These are phyloP conservation scores for Aaosphaeria pasadenensis DNA, from an alignment of 2,329 filamentous ascomycete genomes.

Conservation along the genomic window DNA sequence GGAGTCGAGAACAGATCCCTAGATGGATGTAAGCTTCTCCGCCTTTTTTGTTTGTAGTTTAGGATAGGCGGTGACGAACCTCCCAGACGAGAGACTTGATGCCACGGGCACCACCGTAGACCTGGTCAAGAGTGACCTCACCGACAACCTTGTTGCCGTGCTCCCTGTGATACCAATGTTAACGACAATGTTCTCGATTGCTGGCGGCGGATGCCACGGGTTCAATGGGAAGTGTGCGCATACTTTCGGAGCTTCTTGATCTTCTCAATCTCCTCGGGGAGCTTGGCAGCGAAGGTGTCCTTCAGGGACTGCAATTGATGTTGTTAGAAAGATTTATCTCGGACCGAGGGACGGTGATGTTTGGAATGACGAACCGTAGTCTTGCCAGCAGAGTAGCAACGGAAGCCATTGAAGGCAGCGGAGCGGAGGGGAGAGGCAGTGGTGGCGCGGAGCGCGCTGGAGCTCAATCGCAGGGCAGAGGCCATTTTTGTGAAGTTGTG, in stretches of 20 bases:
- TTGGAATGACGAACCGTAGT: constrained; percentile 62
- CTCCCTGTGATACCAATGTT: constrained; percentile 59
- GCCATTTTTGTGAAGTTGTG: constrained; percentile 63
- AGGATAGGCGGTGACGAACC: constrained; percentile 40
- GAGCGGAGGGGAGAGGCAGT: constrained; percentile 63
- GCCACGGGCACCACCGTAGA: constrained; percentile 97
- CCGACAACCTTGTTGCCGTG: constrained; percentile 93
- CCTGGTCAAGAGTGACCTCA: constrained; percentile 98
- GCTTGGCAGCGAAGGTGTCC: constrained; percentile 94
- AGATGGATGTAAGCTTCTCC: constrained; percentile 14
- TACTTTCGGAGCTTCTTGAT: constrained; percentile 98
- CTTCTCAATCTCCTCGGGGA: constrained; percentile 97
- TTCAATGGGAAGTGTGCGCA: constrained; percentile 36
- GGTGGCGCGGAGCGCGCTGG: constrained; percentile 76
- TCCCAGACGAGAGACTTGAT: constrained; percentile 99
- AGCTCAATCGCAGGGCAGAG: constrained; percentile 76
- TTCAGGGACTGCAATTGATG: constrained; percentile 72
- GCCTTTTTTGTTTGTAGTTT: neutral
- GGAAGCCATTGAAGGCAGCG: constrained; percentile 75
- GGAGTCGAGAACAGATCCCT: constrained; percentile 91
- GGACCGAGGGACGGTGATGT: constrained; percentile 5
- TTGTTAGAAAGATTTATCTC: constrained; percentile 20
- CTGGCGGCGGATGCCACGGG: constrained; percentile 4
- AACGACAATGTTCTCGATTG: constrained; percentile 7
- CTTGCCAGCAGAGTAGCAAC: constrained; percentile 88